Base-by-base conservation (phyloP, 2,329 filamentous ascomycete species). In the Aureobasidium musti region DNA sequence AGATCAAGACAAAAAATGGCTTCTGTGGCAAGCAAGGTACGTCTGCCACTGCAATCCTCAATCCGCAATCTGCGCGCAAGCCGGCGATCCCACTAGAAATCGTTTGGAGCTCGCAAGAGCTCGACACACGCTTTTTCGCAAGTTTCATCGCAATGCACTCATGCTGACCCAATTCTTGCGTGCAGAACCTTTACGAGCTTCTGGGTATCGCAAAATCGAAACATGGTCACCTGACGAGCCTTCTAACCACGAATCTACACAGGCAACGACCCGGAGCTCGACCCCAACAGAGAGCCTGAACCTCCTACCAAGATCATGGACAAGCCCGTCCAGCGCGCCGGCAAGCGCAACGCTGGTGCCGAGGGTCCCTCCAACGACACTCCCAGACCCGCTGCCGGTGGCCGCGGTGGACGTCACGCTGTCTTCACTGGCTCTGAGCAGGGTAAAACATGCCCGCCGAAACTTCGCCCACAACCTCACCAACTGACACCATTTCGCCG, bases 121-220 rank as follows among this genome's bases (percentile, higher is more conserved):
- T 65, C 21, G 21, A 30, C 17, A 56, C 11, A 35, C 52, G 35
- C 63, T 47, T 43, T 43, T 56, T 35, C 63, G 52, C 45, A 43
- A 21, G 7, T 21, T 7, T 19, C 47, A 50, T 50, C 47, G 47
- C 30, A 39, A 52, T 52, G 33, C n/a, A 39, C 56, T 30, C 13
- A 37, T 23, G 63, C 67, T 68, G 67, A 68, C 67, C 63, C 57
- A 50, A 57, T 41, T 50, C 39, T 28, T 59, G 73, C 63, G 71
- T 71, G 73, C 76, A 98, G 95, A 99, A 99, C 87, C 89, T 91
- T 78, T 98, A 91, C 87, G 94, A 95, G 87, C 89, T 96, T 84
- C 92, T 99, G 87, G 94, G 95, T 98, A 96, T 63, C 66, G 66
- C 21, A 57, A 45, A 43, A 57, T 33, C 33, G 21, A 60, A 63